phyloP scores from a whole-genome alignment of 345 rosid genomes.

The Moricandia moricandioides region DNA sequence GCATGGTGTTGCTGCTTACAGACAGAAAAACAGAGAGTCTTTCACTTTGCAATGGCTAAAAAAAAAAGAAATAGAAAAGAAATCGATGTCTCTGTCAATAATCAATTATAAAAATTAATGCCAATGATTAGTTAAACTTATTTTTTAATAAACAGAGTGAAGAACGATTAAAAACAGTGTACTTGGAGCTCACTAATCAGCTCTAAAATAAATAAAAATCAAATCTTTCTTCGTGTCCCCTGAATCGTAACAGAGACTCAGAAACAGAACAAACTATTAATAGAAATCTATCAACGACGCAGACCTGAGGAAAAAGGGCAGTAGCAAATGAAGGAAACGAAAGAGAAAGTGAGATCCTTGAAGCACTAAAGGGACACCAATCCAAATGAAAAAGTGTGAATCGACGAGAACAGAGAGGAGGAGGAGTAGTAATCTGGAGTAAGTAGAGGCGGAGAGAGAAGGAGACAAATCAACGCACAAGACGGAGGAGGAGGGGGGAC shows the following conservation, averaged over 20 bases:
- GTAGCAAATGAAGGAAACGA: neutral
- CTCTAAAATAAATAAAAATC: neutral
- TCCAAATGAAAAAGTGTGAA: constrained; percentile 26
- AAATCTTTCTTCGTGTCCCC: constrained; percentile 14
- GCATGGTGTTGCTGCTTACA: constrained; percentile 49
- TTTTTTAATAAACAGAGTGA: constrained; percentile 26
- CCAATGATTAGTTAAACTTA: constrained; percentile 24
- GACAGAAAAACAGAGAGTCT: constrained; percentile 15
- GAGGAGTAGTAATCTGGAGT: neutral
- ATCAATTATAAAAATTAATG: constrained; percentile 5
- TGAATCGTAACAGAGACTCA: constrained; percentile 11
- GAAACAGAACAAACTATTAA: neutral
- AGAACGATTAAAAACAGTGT: constrained; percentile 1
- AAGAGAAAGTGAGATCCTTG: constrained; percentile 20
- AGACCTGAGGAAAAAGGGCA: constrained; percentile 26
- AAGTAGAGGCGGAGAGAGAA: constrained; percentile 18
- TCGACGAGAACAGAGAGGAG: constrained; percentile 15
- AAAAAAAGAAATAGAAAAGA: neutral
- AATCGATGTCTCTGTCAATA: constrained; percentile 23
- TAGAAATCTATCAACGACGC: neutral
- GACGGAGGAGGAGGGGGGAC: constrained; percentile 28
- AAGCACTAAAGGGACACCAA: constrained; percentile 28
- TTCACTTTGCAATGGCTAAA: neutral
- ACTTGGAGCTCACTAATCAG: neutral
- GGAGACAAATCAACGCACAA: constrained; percentile 31